Evolutionary conservation across 129 eudicot genomes (phyloP), one percentile per base, ranked within the genome.

Genomic region (Flaveria sonorensis): DNA sequence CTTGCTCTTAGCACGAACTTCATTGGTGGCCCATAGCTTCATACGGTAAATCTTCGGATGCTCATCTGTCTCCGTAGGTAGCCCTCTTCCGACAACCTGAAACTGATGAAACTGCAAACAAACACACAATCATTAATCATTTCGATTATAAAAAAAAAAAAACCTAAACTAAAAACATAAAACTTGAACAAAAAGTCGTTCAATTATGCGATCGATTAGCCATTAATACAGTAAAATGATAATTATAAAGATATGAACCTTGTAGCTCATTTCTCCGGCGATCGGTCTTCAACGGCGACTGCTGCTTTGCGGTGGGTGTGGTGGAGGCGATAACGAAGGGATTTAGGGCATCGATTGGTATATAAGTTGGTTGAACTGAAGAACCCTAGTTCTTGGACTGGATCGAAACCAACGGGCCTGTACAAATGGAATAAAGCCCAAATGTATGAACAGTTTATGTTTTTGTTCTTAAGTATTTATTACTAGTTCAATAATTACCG

Each of bases 11-110:
- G 92, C 92, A 20, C 92, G 87, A 32, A 88, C 92, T 65, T 85
- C 92, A 61, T 86, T 86, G 11, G 87, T 86, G 7, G 89, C 89
- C 89, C 89, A 86, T 24, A 86, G 87, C 83, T 88, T 88, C 92
- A 88, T 88, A 9, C 92, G 84, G 65, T 88, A 88, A 71, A 88
- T 88, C 87, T 88, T 88, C 6, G 92, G 92, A 14, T 85, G 89
- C 84, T 85, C 89, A 77, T 80, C 87, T 3, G 87, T 42, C 70
- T 85, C 92, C 13, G 92, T 72, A 14, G 92, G 92, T 23, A 88
- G 68, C 21, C 80, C 92, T 78, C 92, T 85, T 10, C 92, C 92
- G 13, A 88, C 92, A 2, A 88, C 92, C 76, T 88, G 92, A 61
- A 83, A 88, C 79, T 88, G 92, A 69, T 88, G 89, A 69, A 83